Evolutionary conservation across 768 basidiomycete genomes (phyloP), one percentile per base, ranked within the genome.

Genomic region (Lactifluus pinguis): DNA sequence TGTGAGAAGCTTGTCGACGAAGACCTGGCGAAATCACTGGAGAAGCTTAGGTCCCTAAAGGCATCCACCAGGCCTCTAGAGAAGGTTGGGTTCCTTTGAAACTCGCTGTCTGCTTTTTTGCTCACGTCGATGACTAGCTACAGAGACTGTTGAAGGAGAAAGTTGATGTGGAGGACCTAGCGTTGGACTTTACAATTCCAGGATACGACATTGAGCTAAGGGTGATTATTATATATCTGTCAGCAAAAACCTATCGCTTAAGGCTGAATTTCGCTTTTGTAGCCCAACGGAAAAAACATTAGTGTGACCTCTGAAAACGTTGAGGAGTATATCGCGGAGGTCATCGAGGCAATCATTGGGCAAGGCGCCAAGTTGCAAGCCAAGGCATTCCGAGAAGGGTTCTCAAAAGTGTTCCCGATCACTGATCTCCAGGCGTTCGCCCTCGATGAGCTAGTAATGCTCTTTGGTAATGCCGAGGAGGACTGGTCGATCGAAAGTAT

Each of bases 401-500:
- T 95, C 73, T 93, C 92, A 1, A 92, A 94, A 70, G 94, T 98
- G 34, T 98, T 99, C 80, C 91, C 95, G 5, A 85, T 98, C 49
- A 76, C 80, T 30, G 95, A 99, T 69, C 76, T 99, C 34, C 84
- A 88, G 66, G 89, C 92, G 6, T 99, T 99, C 75, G 88, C 95
- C 41, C 82, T 92, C 5, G 92, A 97, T 60, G 97, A 99, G 72
- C 75, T 99, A n/a, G 89, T 89, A 15, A 89, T 95, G 82, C 78
- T 98, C 21, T 95, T 98, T 68, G 95, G 95, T 17, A 95, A 95
- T 67, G 84, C 89, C 9, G 92, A 98, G n/a, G 97, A 99, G 69
- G 97, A 99, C 70, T 99, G 97, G 97, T 85, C 82, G 62, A 70
- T 79, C 11, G 94, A 97, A 72, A 92, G 95, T 98, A 72, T 65